Percentiles rank a stretch among this genome's conserved stretches.
Evolutionary conservation across 176 grass and related monocot species (phyloP).

Genomic region (Bothriochloa decipiens): DNA sequence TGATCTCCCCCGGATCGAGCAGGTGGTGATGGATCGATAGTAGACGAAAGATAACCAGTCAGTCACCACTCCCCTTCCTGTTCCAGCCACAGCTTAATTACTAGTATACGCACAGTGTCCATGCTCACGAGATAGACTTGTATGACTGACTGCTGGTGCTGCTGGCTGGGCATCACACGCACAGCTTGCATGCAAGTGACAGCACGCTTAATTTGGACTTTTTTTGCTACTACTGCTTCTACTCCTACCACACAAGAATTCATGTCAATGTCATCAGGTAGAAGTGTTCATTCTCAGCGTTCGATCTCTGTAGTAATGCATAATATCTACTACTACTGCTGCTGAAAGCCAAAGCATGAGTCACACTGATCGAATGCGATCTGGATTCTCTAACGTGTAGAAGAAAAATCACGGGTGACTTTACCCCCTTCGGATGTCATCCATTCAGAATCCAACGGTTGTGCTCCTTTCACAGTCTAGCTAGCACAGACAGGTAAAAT

Average conservation of each 20-base stretch:
- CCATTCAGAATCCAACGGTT: too few relatives aligned
- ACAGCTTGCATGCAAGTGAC: conserved; percentile 21
- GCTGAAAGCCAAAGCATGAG: too few relatives aligned
- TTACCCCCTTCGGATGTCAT: too few relatives aligned
- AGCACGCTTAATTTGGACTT: background rate
- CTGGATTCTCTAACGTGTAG: too few relatives aligned
- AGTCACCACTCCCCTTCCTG: background rate
- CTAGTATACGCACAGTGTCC: conserved; percentile 19
- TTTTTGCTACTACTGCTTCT: too few relatives aligned
- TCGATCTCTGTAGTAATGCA: too few relatives aligned
- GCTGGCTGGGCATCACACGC: background rate
- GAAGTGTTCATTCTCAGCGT: background rate
- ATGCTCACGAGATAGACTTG: conserved; percentile 29
- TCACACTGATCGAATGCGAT: too few relatives aligned
- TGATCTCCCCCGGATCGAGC: background rate
- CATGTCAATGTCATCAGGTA: background rate
- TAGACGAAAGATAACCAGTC: background rate
- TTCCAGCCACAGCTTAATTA: conserved; percentile 10
- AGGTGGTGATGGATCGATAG: background rate
- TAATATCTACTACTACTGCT: too few relatives aligned
- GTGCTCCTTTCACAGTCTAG: too few relatives aligned
- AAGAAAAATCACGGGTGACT: too few relatives aligned
- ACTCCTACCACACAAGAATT: conserved; percentile 6
- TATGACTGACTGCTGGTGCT: background rate
- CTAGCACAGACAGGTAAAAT: too few relatives aligned